Base-by-base conservation (phyloP, 2,329 filamentous ascomycete species). In the Thelonectria olida region DNA sequence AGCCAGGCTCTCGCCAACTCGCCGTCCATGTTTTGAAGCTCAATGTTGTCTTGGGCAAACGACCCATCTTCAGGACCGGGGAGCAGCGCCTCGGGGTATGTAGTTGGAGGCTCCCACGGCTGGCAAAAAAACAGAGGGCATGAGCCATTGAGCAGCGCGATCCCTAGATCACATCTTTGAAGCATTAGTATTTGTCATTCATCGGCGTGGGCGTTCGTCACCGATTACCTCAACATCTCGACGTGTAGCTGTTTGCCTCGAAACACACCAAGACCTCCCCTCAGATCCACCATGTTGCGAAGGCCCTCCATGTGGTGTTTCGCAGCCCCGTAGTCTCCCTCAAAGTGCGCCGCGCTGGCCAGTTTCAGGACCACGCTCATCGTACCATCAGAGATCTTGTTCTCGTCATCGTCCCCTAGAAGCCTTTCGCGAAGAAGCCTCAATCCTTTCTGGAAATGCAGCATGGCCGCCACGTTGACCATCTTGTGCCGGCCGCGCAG, bases 1-100 rank as follows among this genome's bases (percentile, higher is more conserved):
- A 23, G 54, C 72, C 72, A 74, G 3, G 57, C 59, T 28, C 19
- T 58, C 2, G 54, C 55, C 23, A 75, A 48, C n/a, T 62, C 60
- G 5, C 12, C 6, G 28, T 73, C 54, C 7, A 74, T 19, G 22
- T 47, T 34, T 34, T 19, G 47, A 1, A 45, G 19, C 9, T 51
- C 19, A 17, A 28, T 2, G 3, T 7, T 39, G n/a, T 45, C 34
- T 34, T 44, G 19, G 19, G n/a, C 13, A 17, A 2, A 17, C 17
- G 36, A 17, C n/a, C 10, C 45, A 7, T 47, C 39, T 4, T 23
- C 44, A 44, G 12, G 15, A 13, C 7, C 9, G 23, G 41, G n/a
- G 4, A 55, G 25, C 13, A 51, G 27, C 36, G 34, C 22, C 9
- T 51, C 36, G n/a, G 57, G 51, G 17, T 54, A 60, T 15, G 36